Evolutionary conservation across 2,329 filamentous ascomycete genomes (phyloP).

Genomic region (Monosporascus sp.): DNA sequence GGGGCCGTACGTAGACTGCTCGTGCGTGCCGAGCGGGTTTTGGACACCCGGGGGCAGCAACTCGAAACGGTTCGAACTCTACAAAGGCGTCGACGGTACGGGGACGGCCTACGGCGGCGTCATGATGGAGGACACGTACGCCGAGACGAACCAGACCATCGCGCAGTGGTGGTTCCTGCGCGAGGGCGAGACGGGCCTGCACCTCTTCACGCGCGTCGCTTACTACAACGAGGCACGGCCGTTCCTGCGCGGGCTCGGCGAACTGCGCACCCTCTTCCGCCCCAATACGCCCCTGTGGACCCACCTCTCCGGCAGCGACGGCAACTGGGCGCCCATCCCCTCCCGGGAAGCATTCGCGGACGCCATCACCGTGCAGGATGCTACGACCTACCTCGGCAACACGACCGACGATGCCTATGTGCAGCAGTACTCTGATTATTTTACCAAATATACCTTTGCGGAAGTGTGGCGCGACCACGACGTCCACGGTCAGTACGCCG

Average conservation of each 20-base stretch:
- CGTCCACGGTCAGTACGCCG: conserved; percentile 48
- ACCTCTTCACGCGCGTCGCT: conserved; percentile 52
- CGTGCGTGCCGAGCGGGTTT: conserved; percentile 50
- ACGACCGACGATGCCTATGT: conserved; percentile 50
- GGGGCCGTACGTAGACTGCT: conserved; percentile 58
- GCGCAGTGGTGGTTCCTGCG: conserved; percentile 61
- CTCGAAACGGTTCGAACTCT: conserved; percentile 35
- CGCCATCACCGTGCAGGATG: conserved; percentile 53
- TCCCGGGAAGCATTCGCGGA: conserved; percentile 33
- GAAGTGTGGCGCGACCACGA: conserved; percentile 53
- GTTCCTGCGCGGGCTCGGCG: conserved; percentile 51
- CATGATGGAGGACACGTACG: conserved; percentile 53
- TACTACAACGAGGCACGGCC: conserved; percentile 53
- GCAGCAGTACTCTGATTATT: conserved; percentile 50
- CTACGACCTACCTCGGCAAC: conserved; percentile 54
- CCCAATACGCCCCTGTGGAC: conserved; percentile 57
- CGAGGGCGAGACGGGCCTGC: conserved; percentile 57
- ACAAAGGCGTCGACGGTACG: conserved; percentile 43
- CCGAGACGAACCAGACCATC: conserved; percentile 50
- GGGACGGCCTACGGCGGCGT: conserved; percentile 52
- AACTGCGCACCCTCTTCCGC: conserved; percentile 56
- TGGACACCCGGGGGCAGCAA: conserved; percentile 52
- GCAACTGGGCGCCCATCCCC: conserved; percentile 48
- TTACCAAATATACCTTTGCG: conserved; percentile 60
- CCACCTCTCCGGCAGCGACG: conserved; percentile 49